Base-by-base conservation (phyloP, 2,329 filamentous ascomycete genomes). In the Diaporthe longicolla region DNA sequence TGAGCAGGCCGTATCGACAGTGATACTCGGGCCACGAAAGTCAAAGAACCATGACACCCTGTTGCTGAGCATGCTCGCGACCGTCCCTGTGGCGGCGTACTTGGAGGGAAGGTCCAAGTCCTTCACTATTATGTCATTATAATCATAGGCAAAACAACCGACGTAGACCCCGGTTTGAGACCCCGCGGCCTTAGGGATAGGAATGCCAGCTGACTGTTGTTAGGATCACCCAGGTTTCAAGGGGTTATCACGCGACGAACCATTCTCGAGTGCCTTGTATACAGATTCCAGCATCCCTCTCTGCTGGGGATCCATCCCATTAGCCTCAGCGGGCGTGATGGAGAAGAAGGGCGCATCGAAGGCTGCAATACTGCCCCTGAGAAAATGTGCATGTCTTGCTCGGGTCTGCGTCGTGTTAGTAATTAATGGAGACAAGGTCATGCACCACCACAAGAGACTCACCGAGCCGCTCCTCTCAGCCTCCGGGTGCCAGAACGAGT, bases 1-100 rank as follows among this genome's bases (percentile, higher is more conserved):
- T 0, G 82, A 83, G 66, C 84, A 85, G 3, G 82, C 84, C 8
- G 84, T 85, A 70, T 85, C 82, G 43, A 85, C 77, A 3, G 81
- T 83, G 48, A 82, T 76, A 50, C 79, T 81, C 1, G 82, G 79
- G 2, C 82, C 82, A 6, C 76, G 75, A 29, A 82, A 75, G 57
- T 84, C 79, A 65, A 83, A 84, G 65, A 80, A 82, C 78, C 82
- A 84, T 13, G 80, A 81, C 4, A 82, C 75, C 11, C 83, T 77
- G 73, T 84, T 84, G 10, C 81, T 79, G 19, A 83, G 72, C 65
- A 83, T 81, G 55, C 77, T 78, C 7, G 76, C 72, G 3, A 76
- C 78, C 1, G 76, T 80, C 0, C 83, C 83, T 8, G 80, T 81
- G 10, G 77, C 79, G 0, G 76, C 37, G 71, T 82, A 79, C 58